Percentiles rank a stretch among this genome's conserved stretches.
These are phyloP conservation scores for Pythium diclinum DNA, from an alignment of 352 stramenopile genomes.

Conservation along the genomic window DNA sequence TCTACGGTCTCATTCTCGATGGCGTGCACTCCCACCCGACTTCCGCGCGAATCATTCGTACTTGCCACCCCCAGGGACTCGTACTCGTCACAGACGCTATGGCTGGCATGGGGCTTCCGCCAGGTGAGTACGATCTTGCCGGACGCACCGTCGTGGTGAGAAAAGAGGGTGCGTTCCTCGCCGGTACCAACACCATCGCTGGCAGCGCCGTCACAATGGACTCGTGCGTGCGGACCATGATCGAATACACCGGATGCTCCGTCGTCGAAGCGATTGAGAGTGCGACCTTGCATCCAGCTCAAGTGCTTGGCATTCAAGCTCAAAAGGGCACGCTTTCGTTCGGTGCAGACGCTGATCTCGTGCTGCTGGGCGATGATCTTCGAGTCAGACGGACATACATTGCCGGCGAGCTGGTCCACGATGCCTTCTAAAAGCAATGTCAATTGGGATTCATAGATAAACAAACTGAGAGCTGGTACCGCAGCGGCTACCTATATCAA, in stretches of 20 bases:
- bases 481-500: neutral
- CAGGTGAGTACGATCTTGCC: slow-evolving; percentile 72
- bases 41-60: slow-evolving; percentile 79
- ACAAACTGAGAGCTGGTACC: too few relatives aligned
- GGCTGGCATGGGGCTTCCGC: slow-evolving; percentile 74
- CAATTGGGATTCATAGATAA: neutral
- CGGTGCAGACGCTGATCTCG: slow-evolving; percentile 77
- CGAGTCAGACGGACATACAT: slow-evolving; percentile 77
- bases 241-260: slow-evolving; percentile 79
- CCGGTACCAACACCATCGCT: slow-evolving; percentile 78
- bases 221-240: slow-evolving; percentile 72
- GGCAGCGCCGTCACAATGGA: slow-evolving; percentile 85
- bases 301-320: slow-evolving; percentile 50
- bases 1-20: slow-evolving; percentile 87
- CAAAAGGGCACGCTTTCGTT: slow-evolving; percentile 73
- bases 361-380: slow-evolving; percentile 74
- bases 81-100: slow-evolving; percentile 86
- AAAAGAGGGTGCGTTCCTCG: slow-evolving; percentile 40
- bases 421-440: slow-evolving; percentile 18
- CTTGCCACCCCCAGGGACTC: slow-evolving; percentile 68
- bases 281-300: slow-evolving; percentile 75
- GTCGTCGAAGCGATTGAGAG: slow-evolving; percentile 69
- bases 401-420: slow-evolving; percentile 55
- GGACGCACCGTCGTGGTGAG: slow-evolving; percentile 61
- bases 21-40: slow-evolving; percentile 82